Percentiles rank a stretch among this genome's conserved stretches.
Evolutionary conservation across 2,329 filamentous ascomycete genomes (phyloP).

Genomic region (Didymosphaeria variabile): DNA sequence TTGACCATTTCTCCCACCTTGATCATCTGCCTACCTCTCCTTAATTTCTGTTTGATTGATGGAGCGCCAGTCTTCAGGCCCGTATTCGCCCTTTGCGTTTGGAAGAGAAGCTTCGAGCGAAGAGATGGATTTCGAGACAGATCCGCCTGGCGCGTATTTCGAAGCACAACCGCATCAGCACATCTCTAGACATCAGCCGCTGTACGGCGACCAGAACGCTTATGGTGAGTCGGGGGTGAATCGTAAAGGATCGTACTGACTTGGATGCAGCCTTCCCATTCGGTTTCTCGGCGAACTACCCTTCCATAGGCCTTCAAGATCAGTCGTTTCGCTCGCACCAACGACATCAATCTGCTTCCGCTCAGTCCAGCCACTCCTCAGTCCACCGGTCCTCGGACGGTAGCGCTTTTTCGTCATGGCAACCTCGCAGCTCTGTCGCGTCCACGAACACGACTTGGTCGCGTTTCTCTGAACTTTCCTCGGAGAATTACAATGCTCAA

Average conservation of each 20-base stretch:
- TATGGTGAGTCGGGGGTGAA: conserved; percentile 19
- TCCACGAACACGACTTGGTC: conserved; percentile 37
- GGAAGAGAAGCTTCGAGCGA: conserved; percentile 5
- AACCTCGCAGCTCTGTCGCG: conserved; percentile 29
- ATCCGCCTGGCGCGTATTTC: conserved; percentile 17
- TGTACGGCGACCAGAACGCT: conserved; percentile 14
- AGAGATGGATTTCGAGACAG: conserved; percentile 17
- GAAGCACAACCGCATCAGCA: conserved; percentile 19
- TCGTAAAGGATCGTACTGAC: conserved; percentile 11
- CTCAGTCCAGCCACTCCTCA: conserved; percentile 29
- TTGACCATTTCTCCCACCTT: conserved; percentile 1
- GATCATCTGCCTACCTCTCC: not conserved
- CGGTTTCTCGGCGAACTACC: conserved; percentile 21
- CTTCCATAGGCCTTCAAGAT: conserved; percentile 10
- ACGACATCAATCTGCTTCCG: conserved; percentile 30
- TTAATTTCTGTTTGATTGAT: conserved; percentile 11
- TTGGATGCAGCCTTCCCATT: conserved; percentile 19
- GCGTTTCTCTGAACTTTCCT: conserved; percentile 22
- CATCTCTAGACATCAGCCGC: conserved; percentile 17
- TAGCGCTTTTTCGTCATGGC: conserved; percentile 31
- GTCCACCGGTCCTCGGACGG: conserved; percentile 27
- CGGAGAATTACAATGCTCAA: conserved; percentile 24
- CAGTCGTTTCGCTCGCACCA: conserved; percentile 20
- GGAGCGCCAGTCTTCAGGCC: conserved; percentile 17
- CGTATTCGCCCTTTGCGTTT: conserved; percentile 18